Base-by-base conservation (phyloP, 2,329 filamentous ascomycete genomes). In the Alternaria metachromatica region DNA sequence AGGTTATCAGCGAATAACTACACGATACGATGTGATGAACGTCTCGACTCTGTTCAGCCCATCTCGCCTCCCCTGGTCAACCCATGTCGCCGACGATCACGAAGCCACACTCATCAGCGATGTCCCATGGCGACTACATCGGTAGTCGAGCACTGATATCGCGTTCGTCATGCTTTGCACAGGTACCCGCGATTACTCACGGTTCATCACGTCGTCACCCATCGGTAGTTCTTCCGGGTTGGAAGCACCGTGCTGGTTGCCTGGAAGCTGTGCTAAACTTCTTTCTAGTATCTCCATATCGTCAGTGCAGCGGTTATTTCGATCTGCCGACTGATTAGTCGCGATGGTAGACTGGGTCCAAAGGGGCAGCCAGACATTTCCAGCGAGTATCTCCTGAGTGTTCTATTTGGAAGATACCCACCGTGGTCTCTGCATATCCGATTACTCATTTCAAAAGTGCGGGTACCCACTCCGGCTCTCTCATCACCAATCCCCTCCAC, bases 41-140 rank as follows among this genome's bases (percentile, higher is more conserved):
- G 26, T 45, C 15, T 30, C 23, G 18, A 37, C 7, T 37, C 33
- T 37, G 1, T 8, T 3, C 15, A 41, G 37, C 0, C 23, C 33
- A 21, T 9, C 20, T 23, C 37, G 21, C 21, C n/a, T 41, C 18
- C 15, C 37, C 33, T 44, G 33, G n/a, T 23, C 46, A 58, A 26
- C 41, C 26, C 23, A 53, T 41, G 23, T 41, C 25, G 33, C 33
- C 25, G 33, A 51, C 26, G 13, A 37, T 20, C 18, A 50, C 12
- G 33, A 58, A 53, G 46, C 23, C 46, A 55, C 50, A 55, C 13
- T 23, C 44, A 56, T 26, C 50, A 48, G 28, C 58, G 18, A 55
- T 23, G 13, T 28, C 6, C 53, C 49, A 37, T 58, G 56, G 37
- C 30, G 6, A 26, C 30, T 41, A 37, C 30, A 49, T 49, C 43